Evolutionary conservation across 2,329 filamentous ascomycete species (phyloP), one percentile per base, ranked within the genome.

Genomic region (Domatiomyces globalis): DNA sequence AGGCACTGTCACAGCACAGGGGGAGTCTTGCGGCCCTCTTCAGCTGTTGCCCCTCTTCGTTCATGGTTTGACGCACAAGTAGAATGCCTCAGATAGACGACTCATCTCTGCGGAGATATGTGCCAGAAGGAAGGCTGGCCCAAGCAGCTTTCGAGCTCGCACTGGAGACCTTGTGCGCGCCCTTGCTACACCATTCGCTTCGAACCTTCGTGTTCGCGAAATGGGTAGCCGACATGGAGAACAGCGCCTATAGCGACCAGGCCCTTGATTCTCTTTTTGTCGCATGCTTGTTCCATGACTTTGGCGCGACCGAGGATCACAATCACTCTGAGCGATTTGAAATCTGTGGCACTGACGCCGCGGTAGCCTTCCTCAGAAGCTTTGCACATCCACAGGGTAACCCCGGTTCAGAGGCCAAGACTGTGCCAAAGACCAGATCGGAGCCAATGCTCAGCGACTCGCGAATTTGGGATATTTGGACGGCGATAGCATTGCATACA

Each of bases 401-500:
- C 4, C 12, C 33, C 15, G 33, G 33, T 15, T 15, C 33, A 15
- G 33, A 15, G 15, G 33, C 33, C 12, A 15, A 39, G 15, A 1
- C 33, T 39, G 33, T 39, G 15, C 4, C 10, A 39, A 15, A 39
- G 10, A 10, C 2, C 33, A 39, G 33, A 7, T 39, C 56, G 45
- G 22, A 5, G 9, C 52, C 54, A 17, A 44, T 19, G 18, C 43
- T 46, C 15, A 45, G 51, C 12, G 51, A 56, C 10, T 55, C 60
- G 4, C 51, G 59, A 2, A 64, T 69, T 10, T 66, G 68, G 29
- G 62, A 69, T n/a, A 67, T 71, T 17, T 73, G 71, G 70, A 65
- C 63, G 5, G 69, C 70, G 0, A 72, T 74, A 48, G 69, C 71
- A 0, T 55, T 70, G 29, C 71, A 73, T 51, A 72, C 67, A 1